These are phyloP conservation scores for Trametes sp. DNA, from an alignment of 1,284 basidiomycete species.

Conservation along the genomic window DNA sequence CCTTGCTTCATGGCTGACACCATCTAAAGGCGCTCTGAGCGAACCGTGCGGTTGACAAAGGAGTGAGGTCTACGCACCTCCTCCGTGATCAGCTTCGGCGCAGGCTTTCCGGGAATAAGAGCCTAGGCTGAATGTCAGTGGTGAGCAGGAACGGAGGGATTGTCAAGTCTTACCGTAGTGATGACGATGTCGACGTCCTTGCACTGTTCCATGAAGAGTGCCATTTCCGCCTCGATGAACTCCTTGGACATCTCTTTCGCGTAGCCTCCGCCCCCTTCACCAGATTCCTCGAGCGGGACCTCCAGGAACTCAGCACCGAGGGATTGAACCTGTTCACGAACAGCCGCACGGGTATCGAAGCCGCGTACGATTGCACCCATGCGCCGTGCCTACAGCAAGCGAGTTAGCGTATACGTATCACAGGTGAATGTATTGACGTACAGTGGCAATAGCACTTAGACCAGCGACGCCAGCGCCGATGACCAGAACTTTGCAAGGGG, in stretches of 20 bases:
- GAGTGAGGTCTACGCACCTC: constrained; percentile 51
- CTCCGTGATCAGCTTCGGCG: constrained; percentile 81
- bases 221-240: constrained; percentile 89
- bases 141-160: background rate
- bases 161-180: constrained; percentile 63
- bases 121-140: constrained; percentile 51
- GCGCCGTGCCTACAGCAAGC: constrained; percentile 64
- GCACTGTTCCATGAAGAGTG: constrained; percentile 84
- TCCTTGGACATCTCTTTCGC: constrained; percentile 93
- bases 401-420: background rate
- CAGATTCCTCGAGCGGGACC: constrained; percentile 79
- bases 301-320: constrained; percentile 88
- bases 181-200: constrained; percentile 88
- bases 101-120: constrained; percentile 83
- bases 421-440: constrained; percentile 39
- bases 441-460: constrained; percentile 84
- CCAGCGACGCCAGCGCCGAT: constrained; percentile 90
- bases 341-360: constrained; percentile 84
- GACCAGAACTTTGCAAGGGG: constrained; percentile 84
- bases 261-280: constrained; percentile 81
- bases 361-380: constrained; percentile 87
- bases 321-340: constrained; percentile 86
- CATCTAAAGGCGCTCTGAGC: constrained; percentile 52
- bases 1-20: constrained; percentile 88
- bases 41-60: too few species aligned